Conservation (phyloP, 2,329 filamentous ascomycete genomes). For the Xylariales sp. region DNA sequence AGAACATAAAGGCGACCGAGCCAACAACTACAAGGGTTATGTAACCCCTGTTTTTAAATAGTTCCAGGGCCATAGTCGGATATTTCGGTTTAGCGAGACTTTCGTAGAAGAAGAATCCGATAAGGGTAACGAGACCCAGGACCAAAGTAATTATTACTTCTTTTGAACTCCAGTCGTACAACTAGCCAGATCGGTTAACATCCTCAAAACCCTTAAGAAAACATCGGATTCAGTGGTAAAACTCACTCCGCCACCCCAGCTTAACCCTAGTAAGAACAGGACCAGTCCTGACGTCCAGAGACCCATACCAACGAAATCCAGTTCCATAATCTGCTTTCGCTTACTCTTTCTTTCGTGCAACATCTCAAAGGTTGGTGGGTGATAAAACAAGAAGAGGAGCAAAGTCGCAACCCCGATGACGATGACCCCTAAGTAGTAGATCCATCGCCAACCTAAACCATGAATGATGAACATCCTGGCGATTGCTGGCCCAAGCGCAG, state of each 20-base stretch:
- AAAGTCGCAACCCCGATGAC: constrained; percentile 26
- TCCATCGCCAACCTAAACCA: constrained; percentile 33
- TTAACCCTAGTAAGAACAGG: constrained; percentile 41
- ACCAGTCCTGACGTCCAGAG: constrained; percentile 40
- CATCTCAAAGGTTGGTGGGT: constrained; percentile 33
- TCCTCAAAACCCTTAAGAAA: too few relatives aligned
- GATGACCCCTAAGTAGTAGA: constrained; percentile 36
- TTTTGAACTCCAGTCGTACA: constrained; percentile 38
- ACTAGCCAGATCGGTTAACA: too few relatives aligned
- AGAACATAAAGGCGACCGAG: constrained; percentile 24
- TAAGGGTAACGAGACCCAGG: constrained; percentile 25
- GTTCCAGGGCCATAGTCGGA: constrained; percentile 29
- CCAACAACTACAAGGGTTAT: constrained; percentile 24
- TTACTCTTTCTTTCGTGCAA: constrained; percentile 33
- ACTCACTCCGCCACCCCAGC: constrained; percentile 36
- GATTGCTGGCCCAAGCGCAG: constrained; percentile 29
- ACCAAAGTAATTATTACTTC: constrained; percentile 32
- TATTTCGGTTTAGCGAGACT: constrained; percentile 29
- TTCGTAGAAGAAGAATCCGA: constrained; percentile 32
- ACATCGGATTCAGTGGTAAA: too few relatives aligned
- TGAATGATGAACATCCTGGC: constrained; percentile 20
- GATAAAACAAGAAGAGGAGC: constrained; percentile 32
- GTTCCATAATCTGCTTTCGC: constrained; percentile 25
- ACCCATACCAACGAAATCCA: constrained; percentile 38
- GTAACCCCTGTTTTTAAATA: constrained; percentile 31